phyloP scores from a whole-genome alignment of 306 rosid genomes.

The Quercus aquifolioides region DNA sequence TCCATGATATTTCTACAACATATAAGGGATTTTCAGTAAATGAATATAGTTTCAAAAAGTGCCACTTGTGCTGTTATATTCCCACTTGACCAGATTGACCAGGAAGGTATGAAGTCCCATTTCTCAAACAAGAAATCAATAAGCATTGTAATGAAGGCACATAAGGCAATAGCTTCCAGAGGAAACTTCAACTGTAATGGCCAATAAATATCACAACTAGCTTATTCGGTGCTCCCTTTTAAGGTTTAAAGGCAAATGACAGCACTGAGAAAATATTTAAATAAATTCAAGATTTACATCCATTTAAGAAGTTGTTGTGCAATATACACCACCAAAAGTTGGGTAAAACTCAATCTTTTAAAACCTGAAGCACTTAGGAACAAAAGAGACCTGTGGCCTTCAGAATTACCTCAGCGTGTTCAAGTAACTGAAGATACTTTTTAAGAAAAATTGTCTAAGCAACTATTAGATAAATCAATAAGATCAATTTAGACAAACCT shows the following conservation, averaged over 20 bases:
- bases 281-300: neutral
- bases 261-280: neutral
- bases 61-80: neutral
- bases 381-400: neutral
- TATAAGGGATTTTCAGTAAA: neutral
- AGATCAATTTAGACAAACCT: constrained; percentile 38
- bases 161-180: neutral
- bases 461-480: neutral
- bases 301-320: neutral
- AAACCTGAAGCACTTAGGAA: neutral
- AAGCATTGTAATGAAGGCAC: neutral
- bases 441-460: neutral
- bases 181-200: neutral
- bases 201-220: neutral
- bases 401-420: neutral
- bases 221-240: neutral
- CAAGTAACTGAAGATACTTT: neutral
- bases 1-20: neutral
- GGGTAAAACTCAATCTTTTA: neutral
- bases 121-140: neutral
- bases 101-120: neutral
- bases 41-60: neutral
- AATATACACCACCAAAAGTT: neutral
- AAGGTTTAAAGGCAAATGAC: neutral
- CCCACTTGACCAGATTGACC: neutral